These are phyloP conservation scores for Arthrobotrys entomopaga DNA, from an alignment of 2,329 filamentous ascomycete species.

Conservation along the genomic window DNA sequence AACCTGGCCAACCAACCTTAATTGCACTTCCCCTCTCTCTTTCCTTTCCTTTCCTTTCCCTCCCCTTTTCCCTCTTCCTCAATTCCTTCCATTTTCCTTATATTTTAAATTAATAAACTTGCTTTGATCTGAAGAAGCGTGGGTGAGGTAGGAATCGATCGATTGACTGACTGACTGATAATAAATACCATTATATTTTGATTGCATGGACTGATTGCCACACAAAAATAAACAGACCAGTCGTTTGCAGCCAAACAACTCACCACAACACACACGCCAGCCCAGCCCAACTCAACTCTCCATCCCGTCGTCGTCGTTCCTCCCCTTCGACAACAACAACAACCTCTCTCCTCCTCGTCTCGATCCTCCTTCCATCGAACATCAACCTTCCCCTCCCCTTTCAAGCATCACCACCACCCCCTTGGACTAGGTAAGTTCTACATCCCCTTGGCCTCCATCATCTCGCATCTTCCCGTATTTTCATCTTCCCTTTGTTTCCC, in stretches of 20 bases:
- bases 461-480: not conserved
- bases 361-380: conserved; percentile 22
- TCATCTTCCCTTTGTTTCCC: conserved; percentile 3
- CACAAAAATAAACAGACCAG: not conserved
- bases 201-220: not conserved
- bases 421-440: conserved; percentile 22
- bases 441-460: not conserved
- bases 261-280: conserved; percentile 9
- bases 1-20: conserved; percentile 34
- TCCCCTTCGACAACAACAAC: conserved; percentile 21
- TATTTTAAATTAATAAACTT: too few species aligned
- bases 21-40: conserved; percentile 36
- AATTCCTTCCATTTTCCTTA: not conserved
- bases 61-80: conserved; percentile 17
- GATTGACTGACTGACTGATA: not conserved
- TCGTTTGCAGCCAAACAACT: not conserved
- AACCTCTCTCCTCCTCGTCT: conserved; percentile 45
- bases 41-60: conserved; percentile 23
- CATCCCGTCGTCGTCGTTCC: conserved; percentile 12
- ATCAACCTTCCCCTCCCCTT: conserved; percentile 3
- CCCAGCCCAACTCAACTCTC: conserved; percentile 2
- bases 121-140: not conserved
- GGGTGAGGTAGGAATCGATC: too few species aligned
- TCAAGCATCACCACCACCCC: not conserved
- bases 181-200: not conserved